Evolutionary conservation across 1,284 basidiomycete species (phyloP), one percentile per base, ranked within the genome.

Genomic region (Pisolithus thermaeus): DNA sequence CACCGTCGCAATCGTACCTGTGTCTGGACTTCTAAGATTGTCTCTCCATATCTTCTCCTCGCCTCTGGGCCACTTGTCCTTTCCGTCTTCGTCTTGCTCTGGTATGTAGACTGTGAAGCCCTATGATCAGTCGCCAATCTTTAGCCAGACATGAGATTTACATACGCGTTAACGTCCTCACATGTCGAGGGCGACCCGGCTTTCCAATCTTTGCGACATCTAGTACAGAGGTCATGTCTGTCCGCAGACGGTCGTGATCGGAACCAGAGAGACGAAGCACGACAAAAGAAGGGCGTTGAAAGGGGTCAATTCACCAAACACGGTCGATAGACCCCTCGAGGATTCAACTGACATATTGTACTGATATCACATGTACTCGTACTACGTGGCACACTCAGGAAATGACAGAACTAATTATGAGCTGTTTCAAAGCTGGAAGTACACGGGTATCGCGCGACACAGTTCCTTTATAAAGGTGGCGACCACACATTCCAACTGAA

Each of bases 41-140:
- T 71, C 76, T 69, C 86, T 89, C 91, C 91, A 94, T 1, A 78
- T 77, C 53, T 76, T 71, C 65, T 93, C 89, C 39, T 94, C 88
- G 37, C 92, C 92, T 57, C 79, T 75, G 27, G 90, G 90, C 89
- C 90, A 93, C 66, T 85, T 85, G 63, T 90, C 87, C 61, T 89
- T 84, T 37, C 86, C 89, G 41, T 74, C 66, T 11, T 77, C 81
- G 56, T 90, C 89, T 39, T 79, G 79, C 61, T 90, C 88, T 4
- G 87, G 84, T 7, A 82, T 68, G 61, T 87, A 90, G 20, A 85
- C 88, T 90, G 56, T 39, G 22, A 44, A 27, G 43, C 38, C 12
- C 2, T 23, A 52, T 16, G n/a, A 32, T 38, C 49, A 52, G 51
- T 32, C 32, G 44, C 25, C 36, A 23, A 45, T 45, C 38, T 3